A percentile compares a stretch with the other conserved stretches of the same genome.
Conservation (phyloP, 331 rosid species). For the Quercus phellos region DNA sequence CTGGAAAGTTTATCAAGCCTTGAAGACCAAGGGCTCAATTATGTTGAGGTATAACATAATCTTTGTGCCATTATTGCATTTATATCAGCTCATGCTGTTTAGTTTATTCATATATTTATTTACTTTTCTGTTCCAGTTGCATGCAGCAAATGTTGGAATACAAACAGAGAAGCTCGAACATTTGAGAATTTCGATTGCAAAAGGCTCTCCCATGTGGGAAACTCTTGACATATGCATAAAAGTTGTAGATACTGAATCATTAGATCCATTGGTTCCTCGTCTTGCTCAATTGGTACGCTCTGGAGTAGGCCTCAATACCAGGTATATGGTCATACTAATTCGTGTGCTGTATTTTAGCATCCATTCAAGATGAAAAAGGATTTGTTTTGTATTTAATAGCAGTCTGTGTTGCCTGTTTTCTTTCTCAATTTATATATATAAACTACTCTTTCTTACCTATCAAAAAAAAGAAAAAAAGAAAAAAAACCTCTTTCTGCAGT, state of each 20-base stretch:
- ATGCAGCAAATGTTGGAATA: conserved; percentile 84
- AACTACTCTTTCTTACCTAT: neutral
- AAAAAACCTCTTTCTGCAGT: too few species aligned
- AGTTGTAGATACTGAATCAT: conserved; percentile 74
- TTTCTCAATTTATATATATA: neutral
- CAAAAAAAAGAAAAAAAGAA: too few species aligned
- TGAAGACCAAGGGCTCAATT: conserved; percentile 92
- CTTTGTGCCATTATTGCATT: conserved; percentile 16
- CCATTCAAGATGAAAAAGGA: neutral
- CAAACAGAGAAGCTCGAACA: conserved; percentile 85
- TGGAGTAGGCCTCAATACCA: conserved; percentile 95
- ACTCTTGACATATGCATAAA: conserved; percentile 85
- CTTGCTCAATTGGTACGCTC: conserved; percentile 87
- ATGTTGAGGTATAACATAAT: conserved; percentile 68
- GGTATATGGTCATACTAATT: conserved; percentile 38
- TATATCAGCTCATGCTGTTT: neutral
- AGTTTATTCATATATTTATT: neutral
- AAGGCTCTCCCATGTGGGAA: conserved; percentile 99
- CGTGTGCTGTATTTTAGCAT: neutral
- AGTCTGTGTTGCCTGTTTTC: neutral
- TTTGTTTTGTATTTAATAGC: neutral
- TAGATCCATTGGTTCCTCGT: conserved; percentile 72
- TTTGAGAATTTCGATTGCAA: conserved; percentile 90
- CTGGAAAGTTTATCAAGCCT: conserved; percentile 96
- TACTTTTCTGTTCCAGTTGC: conserved; percentile 52